Evolutionary conservation across 345 rosid genomes (phyloP).

Genomic region (Pseudoturritis turrita): DNA sequence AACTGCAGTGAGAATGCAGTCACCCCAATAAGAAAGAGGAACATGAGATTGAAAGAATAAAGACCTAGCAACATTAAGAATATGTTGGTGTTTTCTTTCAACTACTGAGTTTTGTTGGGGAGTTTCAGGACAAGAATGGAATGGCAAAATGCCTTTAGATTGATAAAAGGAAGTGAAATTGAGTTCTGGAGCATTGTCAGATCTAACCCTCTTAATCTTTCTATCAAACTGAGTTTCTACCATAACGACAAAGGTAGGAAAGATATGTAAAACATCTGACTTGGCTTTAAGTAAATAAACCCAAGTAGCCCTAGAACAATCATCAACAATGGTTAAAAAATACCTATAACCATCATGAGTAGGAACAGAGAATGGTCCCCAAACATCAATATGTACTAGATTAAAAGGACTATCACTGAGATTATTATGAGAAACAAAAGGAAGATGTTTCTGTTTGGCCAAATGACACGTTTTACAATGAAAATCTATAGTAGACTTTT

Average conservation of each 20-base stretch:
- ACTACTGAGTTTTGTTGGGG: neutral
- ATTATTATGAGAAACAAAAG: too few species aligned
- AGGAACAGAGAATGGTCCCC: too few species aligned
- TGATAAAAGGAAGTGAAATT: neutral
- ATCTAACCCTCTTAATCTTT: neutral
- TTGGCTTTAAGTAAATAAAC: neutral
- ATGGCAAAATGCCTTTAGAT: neutral
- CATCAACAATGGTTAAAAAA: too few species aligned
- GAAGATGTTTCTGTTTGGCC: too few species aligned
- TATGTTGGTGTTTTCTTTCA: neutral
- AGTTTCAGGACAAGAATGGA: neutral
- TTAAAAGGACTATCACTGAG: too few species aligned
- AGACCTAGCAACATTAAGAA: too few species aligned
- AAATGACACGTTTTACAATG: too few species aligned
- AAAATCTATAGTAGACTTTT: too few species aligned
- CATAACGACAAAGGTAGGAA: neutral
- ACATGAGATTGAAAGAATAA: too few species aligned
- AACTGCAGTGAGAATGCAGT: neutral
- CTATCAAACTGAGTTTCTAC: neutral
- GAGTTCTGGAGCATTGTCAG: neutral
- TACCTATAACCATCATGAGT: too few species aligned
- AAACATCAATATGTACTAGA: too few species aligned
- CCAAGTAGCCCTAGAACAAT: too few species aligned
- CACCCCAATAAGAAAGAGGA: neutral
- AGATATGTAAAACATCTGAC: neutral